A percentile compares a stretch with the other conserved stretches of the same genome.
Evolutionary conservation across 345 rosid genomes (phyloP).

Genomic region (Acer negundo): DNA sequence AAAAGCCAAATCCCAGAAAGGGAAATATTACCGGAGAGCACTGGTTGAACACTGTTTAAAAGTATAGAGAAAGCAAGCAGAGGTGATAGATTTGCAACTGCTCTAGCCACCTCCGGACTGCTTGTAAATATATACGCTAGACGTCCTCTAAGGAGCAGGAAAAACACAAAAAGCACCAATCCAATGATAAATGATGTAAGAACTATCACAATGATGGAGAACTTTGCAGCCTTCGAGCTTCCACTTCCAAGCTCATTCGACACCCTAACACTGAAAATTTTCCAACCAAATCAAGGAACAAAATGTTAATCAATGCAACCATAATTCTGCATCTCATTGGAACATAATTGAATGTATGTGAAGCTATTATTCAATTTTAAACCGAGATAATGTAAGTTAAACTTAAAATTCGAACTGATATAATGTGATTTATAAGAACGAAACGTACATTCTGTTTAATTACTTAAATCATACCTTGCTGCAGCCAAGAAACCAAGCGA

Average conservation of each 20-base stretch:
- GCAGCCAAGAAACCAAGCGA: conserved; percentile 80
- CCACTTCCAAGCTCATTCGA: conserved; percentile 85
- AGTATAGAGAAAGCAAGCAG: conserved; percentile 73
- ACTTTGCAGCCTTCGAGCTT: conserved; percentile 55
- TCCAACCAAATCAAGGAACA: conserved; percentile 4
- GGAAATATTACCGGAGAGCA: conserved; percentile 60
- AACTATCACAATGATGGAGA: conserved; percentile 43
- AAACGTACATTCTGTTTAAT: too few species aligned
- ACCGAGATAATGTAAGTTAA: too few species aligned
- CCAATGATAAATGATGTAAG: conserved; percentile 59
- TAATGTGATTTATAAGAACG: too few species aligned
- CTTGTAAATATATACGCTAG: conserved; percentile 67
- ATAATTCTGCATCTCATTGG: too few species aligned
- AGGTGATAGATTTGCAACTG: conserved; percentile 72
- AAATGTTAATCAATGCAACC: neutral
- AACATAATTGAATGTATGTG: too few species aligned
- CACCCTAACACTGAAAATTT: conserved; percentile 62
- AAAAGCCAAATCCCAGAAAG: neutral
- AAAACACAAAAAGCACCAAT: conserved; percentile 39
- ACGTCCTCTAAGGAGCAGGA: conserved; percentile 53
- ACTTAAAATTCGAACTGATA: too few species aligned
- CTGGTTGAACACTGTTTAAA: conserved; percentile 81
- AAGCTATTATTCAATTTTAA: too few species aligned
- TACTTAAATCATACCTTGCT: conserved; percentile 43
- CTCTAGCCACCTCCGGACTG: conserved; percentile 51